Evolutionary conservation across 83 land plant species (phyloP).

Genomic region (Picea abies): DNA sequence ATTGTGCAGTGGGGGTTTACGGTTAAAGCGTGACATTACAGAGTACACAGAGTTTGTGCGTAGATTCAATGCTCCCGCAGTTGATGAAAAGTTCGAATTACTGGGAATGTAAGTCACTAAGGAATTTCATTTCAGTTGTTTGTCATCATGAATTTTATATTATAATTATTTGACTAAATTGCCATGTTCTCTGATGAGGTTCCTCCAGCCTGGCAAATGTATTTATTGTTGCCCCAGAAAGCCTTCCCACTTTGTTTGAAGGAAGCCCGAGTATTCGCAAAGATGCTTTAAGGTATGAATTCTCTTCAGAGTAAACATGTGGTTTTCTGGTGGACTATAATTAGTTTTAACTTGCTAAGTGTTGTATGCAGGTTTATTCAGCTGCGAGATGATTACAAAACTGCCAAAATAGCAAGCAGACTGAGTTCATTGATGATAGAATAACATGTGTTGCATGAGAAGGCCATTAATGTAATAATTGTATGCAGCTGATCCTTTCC

Average conservation of each 20-base stretch:
- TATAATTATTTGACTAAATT: neutral
- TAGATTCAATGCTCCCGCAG: conserved; percentile 96
- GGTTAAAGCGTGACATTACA: conserved; percentile 97
- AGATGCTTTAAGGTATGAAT: conserved; percentile 87
- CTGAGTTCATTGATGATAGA: conserved; percentile 37
- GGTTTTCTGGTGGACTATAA: neutral
- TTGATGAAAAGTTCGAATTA: conserved; percentile 97
- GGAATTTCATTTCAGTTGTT: neutral
- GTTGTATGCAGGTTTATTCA: conserved; percentile 82
- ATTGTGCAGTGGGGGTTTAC: conserved; percentile 89
- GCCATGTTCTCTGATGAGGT: conserved; percentile 4
- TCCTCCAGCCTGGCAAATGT: conserved; percentile 94
- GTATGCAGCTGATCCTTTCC: neutral
- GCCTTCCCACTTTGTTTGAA: conserved; percentile 90
- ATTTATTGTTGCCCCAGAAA: conserved; percentile 99
- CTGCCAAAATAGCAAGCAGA: conserved; percentile 85
- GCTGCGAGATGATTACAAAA: conserved; percentile 94
- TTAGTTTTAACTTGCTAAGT: neutral
- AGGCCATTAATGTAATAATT: neutral
- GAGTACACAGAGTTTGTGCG: conserved; percentile 99
- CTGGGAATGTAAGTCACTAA: conserved; percentile 91
- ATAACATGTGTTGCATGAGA: neutral
- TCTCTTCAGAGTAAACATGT: neutral
- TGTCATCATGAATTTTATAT: neutral
- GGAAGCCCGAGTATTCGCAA: conserved; percentile 90